Conservation (phyloP, 2,329 filamentous ascomycete species). For the Monilinia polystroma region DNA sequence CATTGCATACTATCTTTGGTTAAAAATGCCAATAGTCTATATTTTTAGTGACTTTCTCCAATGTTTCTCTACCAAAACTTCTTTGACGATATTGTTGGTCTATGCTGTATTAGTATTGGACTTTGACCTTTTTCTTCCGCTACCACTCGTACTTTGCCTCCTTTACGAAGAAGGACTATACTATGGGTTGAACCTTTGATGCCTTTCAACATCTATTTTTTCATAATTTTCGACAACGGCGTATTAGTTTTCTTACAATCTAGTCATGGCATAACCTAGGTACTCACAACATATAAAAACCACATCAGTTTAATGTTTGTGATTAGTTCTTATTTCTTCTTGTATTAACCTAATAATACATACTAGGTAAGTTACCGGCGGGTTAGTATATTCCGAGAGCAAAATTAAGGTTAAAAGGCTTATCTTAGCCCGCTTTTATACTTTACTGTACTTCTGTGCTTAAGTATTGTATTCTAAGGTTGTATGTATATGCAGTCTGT, state of each 20-base stretch:
- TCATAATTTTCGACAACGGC: background rate
- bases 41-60: background rate
- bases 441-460: background rate
- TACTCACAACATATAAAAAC: background rate
- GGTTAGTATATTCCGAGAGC: background rate
- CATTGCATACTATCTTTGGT: constrained; percentile 3
- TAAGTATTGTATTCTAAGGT: too few species aligned
- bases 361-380: too few species aligned
- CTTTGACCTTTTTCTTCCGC: background rate
- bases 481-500: background rate
- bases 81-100: background rate
- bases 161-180: background rate
- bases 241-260: background rate
- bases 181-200: background rate
- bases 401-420: background rate
- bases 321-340: background rate
- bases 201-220: background rate
- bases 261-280: background rate
- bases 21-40: background rate
- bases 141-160: background rate
- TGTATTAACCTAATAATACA: too few species aligned
- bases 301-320: background rate
- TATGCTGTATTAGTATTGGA: background rate
- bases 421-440: background rate
- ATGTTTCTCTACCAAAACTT: background rate